Percentiles rank a stretch among this genome's conserved stretches.
Conservation (phyloP, 495 filamentous ascomycete species). For the Xylona heveae region DNA sequence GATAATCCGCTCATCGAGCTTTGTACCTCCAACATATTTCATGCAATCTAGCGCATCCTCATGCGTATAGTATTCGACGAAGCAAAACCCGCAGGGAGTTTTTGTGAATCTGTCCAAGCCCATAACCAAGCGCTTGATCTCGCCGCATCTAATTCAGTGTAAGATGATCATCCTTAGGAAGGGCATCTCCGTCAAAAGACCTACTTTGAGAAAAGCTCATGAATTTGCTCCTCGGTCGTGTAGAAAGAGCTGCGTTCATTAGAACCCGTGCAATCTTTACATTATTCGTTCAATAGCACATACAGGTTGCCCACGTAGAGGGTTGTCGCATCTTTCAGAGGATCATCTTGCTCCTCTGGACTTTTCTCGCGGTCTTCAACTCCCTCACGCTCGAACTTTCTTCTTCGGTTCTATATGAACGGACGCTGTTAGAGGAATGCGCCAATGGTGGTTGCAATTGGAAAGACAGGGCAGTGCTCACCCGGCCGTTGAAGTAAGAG, state of each 20-base stretch:
- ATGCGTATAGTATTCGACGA: slow-evolving; percentile 97
- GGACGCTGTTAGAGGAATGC: slow-evolving; percentile 6
- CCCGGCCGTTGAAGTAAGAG: slow-evolving; percentile 65
- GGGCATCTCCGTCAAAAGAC: no score
- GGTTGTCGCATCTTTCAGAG: slow-evolving; percentile 70
- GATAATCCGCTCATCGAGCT: slow-evolving; percentile 91
- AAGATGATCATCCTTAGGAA: no score
- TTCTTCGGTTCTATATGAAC: slow-evolving; percentile 37
- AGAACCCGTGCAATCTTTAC: no score
- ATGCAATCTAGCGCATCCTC: slow-evolving; percentile 90
- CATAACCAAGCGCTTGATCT: slow-evolving; percentile 98
- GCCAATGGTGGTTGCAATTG: slow-evolving; percentile 2
- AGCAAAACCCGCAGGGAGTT: slow-evolving; percentile 97
- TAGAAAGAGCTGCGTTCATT: slow-evolving; percentile 73
- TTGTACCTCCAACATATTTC: slow-evolving; percentile 98
- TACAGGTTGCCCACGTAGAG: slow-evolving; percentile 96
- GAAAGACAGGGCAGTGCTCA: slow-evolving; percentile 17
- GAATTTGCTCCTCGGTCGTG: slow-evolving; percentile 97
- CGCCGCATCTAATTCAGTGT: slow-evolving; percentile 84
- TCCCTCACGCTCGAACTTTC: slow-evolving; percentile 31
- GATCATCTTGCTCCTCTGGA: slow-evolving; percentile 37
- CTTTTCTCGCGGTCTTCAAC: slow-evolving; percentile 30
- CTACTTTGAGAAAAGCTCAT: slow-evolving; percentile 84
- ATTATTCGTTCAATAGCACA: slow-evolving; percentile 20
- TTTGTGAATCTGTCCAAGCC: slow-evolving; percentile 91